Evolutionary conservation across 2,329 filamentous ascomycete species (phyloP).

Genomic region (Sordariomycetes sp.): DNA sequence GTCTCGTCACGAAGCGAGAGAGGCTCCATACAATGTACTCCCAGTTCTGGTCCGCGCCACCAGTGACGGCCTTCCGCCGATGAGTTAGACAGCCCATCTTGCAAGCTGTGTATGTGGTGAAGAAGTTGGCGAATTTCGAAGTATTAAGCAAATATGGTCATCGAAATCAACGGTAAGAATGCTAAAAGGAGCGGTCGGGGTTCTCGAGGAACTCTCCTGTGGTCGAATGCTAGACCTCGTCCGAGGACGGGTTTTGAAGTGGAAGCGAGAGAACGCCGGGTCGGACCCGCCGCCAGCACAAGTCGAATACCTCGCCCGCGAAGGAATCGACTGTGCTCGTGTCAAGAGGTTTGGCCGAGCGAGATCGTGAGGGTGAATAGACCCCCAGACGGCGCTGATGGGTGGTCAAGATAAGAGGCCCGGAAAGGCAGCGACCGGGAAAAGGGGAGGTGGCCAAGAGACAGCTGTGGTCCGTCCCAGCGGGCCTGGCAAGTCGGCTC

Average conservation of each 20-base stretch:
- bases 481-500: neutral
- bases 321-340: conserved; percentile 30
- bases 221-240: neutral
- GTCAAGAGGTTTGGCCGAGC: conserved; percentile 7
- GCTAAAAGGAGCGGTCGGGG: neutral
- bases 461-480: neutral
- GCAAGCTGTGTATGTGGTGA: conserved; percentile 5
- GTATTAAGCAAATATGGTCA: neutral
- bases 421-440: neutral
- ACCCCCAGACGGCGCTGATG: neutral
- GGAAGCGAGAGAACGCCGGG: conserved; percentile 5
- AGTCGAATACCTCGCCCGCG: conserved; percentile 36
- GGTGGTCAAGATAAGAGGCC: neutral
- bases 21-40: conserved; percentile 62
- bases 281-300: conserved; percentile 31
- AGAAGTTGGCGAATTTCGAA: neutral
- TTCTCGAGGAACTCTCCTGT: too few species aligned
- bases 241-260: neutral
- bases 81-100: conserved; percentile 59
- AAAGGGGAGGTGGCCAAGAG: too few species aligned
- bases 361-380: neutral
- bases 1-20: neutral
- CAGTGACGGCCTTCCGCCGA: conserved; percentile 48
- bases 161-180: neutral
- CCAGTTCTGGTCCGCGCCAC: conserved; percentile 84